Evolutionary conservation across 306 rosid species (phyloP).

Genomic region (Cucumis cinereus): DNA sequence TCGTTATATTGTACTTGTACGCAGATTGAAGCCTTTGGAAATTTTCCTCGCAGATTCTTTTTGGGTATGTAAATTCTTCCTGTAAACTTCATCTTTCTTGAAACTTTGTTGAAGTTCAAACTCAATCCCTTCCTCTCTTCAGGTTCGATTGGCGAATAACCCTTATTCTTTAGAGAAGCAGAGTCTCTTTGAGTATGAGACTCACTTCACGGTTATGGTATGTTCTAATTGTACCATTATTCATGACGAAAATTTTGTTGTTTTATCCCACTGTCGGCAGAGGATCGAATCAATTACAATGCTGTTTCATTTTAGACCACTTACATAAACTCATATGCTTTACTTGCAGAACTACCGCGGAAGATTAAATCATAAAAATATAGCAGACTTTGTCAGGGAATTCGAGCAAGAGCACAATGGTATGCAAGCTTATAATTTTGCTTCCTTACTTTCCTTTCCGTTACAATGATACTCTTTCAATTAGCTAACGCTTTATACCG

Average conservation of each 20-base stretch:
- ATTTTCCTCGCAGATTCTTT: conserved; percentile 68
- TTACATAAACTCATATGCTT: not conserved
- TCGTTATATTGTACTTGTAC: conserved; percentile 73
- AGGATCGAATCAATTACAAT: not conserved
- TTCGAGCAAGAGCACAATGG: conserved; percentile 92
- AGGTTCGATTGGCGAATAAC: conserved; percentile 92
- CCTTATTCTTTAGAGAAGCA: conserved; percentile 62
- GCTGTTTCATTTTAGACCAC: not conserved
- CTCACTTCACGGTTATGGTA: conserved; percentile 99
- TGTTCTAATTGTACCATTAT: conserved; percentile 12
- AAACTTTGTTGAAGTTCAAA: not conserved
- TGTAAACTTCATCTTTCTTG: not conserved
- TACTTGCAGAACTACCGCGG: conserved; percentile 70
- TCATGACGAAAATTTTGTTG: not conserved
- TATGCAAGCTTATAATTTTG: conserved; percentile 12
- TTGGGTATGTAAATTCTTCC: conserved; percentile 55
- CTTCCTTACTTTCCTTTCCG: not conserved
- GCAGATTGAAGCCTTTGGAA: conserved; percentile 73
- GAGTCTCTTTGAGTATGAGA: conserved; percentile 86
- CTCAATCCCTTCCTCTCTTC: conserved; percentile 5
- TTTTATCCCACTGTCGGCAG: not conserved
- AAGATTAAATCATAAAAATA: conserved; percentile 50
- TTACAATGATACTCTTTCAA: not conserved
- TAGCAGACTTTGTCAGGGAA: conserved; percentile 62
- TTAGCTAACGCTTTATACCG: not conserved